Percentiles rank a stretch among this genome's conserved stretches.
Evolutionary conservation across 495 filamentous ascomycete species (phyloP).

Genomic region (Achaetomiella virescens): DNA sequence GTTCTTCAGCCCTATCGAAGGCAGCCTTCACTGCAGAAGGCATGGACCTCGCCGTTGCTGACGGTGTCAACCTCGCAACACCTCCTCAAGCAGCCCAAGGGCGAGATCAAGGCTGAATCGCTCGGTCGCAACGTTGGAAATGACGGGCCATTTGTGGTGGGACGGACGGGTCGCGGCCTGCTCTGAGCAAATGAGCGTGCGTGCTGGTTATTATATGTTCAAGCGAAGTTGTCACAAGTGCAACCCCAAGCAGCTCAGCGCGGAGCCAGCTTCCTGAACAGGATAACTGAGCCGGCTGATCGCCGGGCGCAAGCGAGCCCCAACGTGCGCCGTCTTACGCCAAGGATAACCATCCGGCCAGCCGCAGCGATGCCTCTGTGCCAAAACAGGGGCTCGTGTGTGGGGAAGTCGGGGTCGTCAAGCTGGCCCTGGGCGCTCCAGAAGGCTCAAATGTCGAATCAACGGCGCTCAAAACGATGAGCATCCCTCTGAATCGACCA

Average conservation of each 20-base stretch:
- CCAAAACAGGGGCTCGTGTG: background rate
- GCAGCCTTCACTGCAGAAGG: too few relatives aligned
- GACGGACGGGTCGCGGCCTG: background rate
- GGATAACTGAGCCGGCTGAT: constrained; percentile 1
- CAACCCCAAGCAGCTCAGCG: background rate
- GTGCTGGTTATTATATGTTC: background rate
- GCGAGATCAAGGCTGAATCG: background rate
- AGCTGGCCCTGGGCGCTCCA: background rate
- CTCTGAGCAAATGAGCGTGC: constrained; percentile 2
- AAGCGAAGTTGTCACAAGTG: background rate
- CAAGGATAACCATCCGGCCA: background rate
- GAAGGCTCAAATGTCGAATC: background rate
- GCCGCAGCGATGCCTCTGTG: background rate
- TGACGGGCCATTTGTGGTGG: background rate
- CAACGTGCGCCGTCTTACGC: constrained; percentile 19
- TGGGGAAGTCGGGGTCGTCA: background rate
- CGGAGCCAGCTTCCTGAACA: background rate
- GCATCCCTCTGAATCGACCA: background rate
- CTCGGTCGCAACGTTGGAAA: background rate
- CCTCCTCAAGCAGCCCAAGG: background rate
- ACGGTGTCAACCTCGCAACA: background rate
- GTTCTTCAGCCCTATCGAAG: constrained; percentile 1
- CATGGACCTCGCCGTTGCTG: background rate
- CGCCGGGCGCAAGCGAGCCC: background rate
- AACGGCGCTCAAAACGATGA: background rate